Conservation (phyloP, 345 rosid genomes). For the Linum tenue region DNA sequence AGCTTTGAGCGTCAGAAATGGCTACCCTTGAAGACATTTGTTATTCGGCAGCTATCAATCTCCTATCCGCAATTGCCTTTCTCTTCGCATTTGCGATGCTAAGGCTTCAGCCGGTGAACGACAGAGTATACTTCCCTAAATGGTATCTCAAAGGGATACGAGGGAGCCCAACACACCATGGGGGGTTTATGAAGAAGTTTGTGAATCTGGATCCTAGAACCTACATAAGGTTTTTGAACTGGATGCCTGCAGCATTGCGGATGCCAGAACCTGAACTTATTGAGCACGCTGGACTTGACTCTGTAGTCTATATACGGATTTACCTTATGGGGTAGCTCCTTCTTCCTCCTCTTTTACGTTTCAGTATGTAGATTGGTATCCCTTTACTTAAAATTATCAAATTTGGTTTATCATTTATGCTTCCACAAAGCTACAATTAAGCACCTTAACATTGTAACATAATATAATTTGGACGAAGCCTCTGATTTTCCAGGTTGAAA, state of each 20-base stretch:
- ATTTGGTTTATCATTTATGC: background rate
- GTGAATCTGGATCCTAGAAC: constrained; percentile 64
- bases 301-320: constrained; percentile 79
- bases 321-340: constrained; percentile 74
- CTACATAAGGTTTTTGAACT: constrained; percentile 62
- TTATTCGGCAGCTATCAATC: constrained; percentile 68
- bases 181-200: constrained; percentile 45
- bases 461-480: background rate
- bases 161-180: constrained; percentile 62
- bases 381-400: too few species aligned
- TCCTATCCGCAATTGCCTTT: constrained; percentile 63
- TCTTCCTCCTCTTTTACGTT: too few species aligned
- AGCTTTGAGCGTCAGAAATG: constrained; percentile 31
- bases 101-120: constrained; percentile 86
- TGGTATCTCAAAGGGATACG: constrained; percentile 85
- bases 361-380: too few species aligned
- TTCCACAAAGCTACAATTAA: background rate
- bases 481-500: constrained; percentile 59
- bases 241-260: constrained; percentile 85
- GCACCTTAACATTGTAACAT: background rate
- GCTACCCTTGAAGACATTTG: constrained; percentile 68
- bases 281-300: constrained; percentile 90
- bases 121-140: constrained; percentile 93
- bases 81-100: constrained; percentile 72
- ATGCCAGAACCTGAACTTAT: constrained; percentile 95